Percentiles rank a stretch among this genome's conserved stretches.
Conservation (phyloP, 2,329 filamentous ascomycete species). For the Venturia pyrina region DNA sequence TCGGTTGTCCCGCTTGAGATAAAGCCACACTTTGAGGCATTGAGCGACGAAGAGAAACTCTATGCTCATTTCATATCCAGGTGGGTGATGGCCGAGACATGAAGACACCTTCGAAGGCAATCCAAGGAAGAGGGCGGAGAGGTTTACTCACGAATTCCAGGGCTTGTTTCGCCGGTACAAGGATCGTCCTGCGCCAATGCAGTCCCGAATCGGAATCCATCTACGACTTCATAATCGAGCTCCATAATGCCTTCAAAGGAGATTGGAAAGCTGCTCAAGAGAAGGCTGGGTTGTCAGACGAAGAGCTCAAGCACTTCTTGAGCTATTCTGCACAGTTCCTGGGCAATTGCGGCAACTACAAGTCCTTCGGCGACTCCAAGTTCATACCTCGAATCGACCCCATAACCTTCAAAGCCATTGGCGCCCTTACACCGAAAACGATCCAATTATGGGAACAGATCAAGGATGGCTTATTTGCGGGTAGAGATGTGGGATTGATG, state of each 20-base stretch:
- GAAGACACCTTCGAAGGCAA: too few relatives aligned
- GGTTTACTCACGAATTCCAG: constrained; percentile 16
- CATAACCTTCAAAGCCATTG: constrained; percentile 34
- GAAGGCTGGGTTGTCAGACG: constrained; percentile 31
- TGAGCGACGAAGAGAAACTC: constrained; percentile 67
- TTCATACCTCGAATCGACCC: constrained; percentile 38
- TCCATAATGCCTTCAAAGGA: constrained; percentile 38
- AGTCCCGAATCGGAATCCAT: constrained; percentile 42
- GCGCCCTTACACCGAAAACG: constrained; percentile 29
- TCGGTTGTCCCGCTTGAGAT: constrained; percentile 81
- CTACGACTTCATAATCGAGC: constrained; percentile 44
- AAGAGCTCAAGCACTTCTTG: constrained; percentile 30
- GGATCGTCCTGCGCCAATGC: constrained; percentile 43
- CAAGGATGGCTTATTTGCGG: constrained; percentile 37
- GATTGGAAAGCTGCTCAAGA: constrained; percentile 38
- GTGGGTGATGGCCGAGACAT: constrained; percentile 17
- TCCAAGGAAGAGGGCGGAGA: too few relatives aligned
- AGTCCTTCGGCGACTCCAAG: constrained; percentile 41
- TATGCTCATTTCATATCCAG: constrained; percentile 64
- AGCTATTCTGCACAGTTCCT: constrained; percentile 39
- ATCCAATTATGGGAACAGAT: constrained; percentile 32
- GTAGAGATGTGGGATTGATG: constrained; percentile 30
- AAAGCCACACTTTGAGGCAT: constrained; percentile 79
- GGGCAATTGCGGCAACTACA: constrained; percentile 46
- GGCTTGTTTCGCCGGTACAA: constrained; percentile 38